phyloP scores from a whole-genome alignment of 177 flowering plant species.

The Vitis hybrid region DNA sequence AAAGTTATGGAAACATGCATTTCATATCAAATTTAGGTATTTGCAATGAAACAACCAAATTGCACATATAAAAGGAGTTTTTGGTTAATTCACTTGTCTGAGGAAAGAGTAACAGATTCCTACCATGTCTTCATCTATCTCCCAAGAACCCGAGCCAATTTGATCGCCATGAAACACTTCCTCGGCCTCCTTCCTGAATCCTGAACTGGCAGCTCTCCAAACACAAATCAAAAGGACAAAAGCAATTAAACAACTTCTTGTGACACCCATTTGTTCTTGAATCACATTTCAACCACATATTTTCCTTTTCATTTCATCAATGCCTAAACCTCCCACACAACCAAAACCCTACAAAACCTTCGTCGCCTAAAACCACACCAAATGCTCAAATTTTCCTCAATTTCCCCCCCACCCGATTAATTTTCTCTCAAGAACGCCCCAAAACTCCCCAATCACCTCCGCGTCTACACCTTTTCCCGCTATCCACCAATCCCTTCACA shows the following conservation, averaged over 20 bases:
- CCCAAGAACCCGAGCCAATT: slow-evolving; percentile 22
- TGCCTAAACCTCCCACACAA: slow-evolving; percentile 9
- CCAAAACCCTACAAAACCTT: slow-evolving; percentile 18
- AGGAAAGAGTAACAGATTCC: neutral
- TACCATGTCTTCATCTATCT: slow-evolving; percentile 48
- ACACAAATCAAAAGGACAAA: slow-evolving; percentile 32
- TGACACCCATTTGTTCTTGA: slow-evolving; percentile 33
- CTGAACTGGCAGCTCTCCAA: slow-evolving; percentile 19
- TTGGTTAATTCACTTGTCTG: neutral
- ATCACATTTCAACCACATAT: slow-evolving; percentile 16
- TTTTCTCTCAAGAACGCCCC: neutral
- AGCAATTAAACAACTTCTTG: slow-evolving; percentile 28
- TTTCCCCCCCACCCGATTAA: slow-evolving; percentile 7
- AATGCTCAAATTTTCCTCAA: slow-evolving; percentile 11
- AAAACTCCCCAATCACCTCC: too few species aligned
- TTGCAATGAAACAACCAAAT: neutral
- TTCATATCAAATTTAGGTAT: neutral
- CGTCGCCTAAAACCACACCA: slow-evolving; percentile 7
- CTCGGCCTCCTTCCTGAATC: slow-evolving; percentile 20
- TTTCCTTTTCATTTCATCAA: slow-evolving; percentile 42
- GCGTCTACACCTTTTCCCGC: too few species aligned
- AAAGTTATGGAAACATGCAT: neutral
- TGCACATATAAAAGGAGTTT: too few species aligned
- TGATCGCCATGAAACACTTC: slow-evolving; percentile 22
- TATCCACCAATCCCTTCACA: too few species aligned